A percentile compares a stretch with the other conserved stretches of the same genome.
Evolutionary conservation across 2,329 filamentous ascomycete species (phyloP).

Genomic region (Epichloe coenophiala): DNA sequence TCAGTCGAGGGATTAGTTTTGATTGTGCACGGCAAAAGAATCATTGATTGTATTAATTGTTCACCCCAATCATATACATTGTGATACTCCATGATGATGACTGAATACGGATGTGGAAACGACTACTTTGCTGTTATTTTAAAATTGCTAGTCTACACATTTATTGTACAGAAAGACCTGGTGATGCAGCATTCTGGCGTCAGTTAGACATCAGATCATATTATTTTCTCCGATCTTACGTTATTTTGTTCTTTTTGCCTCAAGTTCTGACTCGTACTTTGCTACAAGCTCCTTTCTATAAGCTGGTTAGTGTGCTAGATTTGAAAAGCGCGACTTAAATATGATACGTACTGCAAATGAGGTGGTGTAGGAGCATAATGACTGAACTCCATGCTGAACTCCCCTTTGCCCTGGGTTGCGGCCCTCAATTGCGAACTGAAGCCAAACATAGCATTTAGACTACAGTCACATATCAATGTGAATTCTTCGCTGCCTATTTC

Average conservation of each 20-base stretch:
- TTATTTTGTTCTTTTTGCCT: slow-evolving; percentile 42
- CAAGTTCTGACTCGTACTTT: slow-evolving; percentile 45
- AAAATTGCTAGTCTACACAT: neutral
- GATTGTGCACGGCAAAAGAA: neutral
- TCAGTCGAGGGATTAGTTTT: neutral
- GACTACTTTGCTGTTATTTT: neutral
- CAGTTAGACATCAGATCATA: neutral
- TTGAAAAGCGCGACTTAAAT: neutral
- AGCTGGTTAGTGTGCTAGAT: neutral
- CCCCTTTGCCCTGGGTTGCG: slow-evolving; percentile 93
- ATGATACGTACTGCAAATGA: slow-evolving; percentile 65
- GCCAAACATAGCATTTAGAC: slow-evolving; percentile 93
- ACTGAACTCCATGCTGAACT: slow-evolving; percentile 98
- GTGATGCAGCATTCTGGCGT: neutral
- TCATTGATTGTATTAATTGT: neutral
- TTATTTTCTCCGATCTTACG: neutral
- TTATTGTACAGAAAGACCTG: neutral
- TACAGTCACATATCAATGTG: slow-evolving; percentile 81
- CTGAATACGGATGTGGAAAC: neutral
- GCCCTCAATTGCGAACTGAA: slow-evolving; percentile 86
- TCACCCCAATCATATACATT: neutral
- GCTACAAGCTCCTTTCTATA: slow-evolving; percentile 44
- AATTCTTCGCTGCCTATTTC: slow-evolving; percentile 93
- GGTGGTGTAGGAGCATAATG: slow-evolving; percentile 81
- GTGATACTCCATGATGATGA: neutral